phyloP scores from a whole-genome alignment of 148 eudicot genomes.

The Chenopodium berlandieri region DNA sequence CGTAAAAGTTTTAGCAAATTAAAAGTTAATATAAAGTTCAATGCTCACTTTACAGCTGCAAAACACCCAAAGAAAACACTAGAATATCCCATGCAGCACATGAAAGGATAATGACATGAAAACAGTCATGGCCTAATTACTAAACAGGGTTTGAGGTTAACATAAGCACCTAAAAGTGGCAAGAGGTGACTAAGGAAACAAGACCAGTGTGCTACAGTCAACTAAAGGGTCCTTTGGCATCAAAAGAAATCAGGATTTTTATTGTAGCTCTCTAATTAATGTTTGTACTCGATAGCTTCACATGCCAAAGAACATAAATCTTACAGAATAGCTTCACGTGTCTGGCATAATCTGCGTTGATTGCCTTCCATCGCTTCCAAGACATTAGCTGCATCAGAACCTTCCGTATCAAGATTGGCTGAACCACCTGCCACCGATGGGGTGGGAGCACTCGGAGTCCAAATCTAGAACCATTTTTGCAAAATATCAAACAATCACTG shows the following conservation, averaged over 20 bases:
- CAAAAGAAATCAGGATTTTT: not conserved
- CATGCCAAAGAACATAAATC: constrained; percentile 18
- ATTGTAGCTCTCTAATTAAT: not conserved
- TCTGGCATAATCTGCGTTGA: constrained; percentile 64
- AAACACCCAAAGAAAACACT: not conserved
- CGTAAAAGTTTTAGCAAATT: not conserved
- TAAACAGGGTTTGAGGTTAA: not conserved
- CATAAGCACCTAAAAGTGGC: not conserved
- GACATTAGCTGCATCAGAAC: constrained; percentile 58
- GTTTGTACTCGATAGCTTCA: not conserved
- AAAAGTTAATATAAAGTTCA: not conserved
- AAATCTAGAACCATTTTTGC: constrained; percentile 48
- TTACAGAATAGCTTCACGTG: constrained; percentile 79
- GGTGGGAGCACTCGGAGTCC: constrained; percentile 76
- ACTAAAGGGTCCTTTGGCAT: not conserved
- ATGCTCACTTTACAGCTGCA: not conserved
- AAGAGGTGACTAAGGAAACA: not conserved
- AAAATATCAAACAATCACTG: constrained; percentile 9
- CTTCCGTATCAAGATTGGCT: constrained; percentile 42
- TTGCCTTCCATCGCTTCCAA: constrained; percentile 83
- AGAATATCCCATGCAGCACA: not conserved
- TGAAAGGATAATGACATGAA: not conserved
- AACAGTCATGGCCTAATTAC: not conserved
- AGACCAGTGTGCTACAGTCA: not conserved
- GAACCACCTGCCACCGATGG: constrained; percentile 77